These are phyloP conservation scores for Lodderomyces orthopsilosis DNA, from an alignment of 1,139 yeast species.

Conservation along the genomic window DNA sequence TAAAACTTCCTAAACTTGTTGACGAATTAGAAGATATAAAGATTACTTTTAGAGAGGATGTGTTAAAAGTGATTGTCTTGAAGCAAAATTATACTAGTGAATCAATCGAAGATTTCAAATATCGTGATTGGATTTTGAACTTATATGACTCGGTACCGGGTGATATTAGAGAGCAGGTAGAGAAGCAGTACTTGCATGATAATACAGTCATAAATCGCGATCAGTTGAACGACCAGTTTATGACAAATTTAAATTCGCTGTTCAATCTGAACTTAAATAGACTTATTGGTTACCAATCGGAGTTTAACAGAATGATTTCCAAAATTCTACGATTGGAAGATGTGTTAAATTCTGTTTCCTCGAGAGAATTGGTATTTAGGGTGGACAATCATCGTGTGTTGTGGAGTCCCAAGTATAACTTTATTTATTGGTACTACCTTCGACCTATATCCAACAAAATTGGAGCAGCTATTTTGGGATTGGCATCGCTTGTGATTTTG, in stretches of 20 bases:
- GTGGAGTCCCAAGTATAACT: constrained; percentile 25
- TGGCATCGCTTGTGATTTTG: constrained; percentile 50
- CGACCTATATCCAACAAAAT: constrained; percentile 47
- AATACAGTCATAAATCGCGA: constrained; percentile 28
- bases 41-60: constrained; percentile 61
- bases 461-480: constrained; percentile 36
- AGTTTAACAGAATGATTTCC: constrained; percentile 33
- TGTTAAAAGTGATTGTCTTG: constrained; percentile 57
- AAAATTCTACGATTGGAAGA: constrained; percentile 43
- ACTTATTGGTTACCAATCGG: constrained; percentile 42
- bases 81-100: constrained; percentile 34
- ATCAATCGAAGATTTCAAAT: constrained; percentile 29
- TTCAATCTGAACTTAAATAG: constrained; percentile 40
- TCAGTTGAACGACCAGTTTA: constrained; percentile 33
- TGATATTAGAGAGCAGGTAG: constrained; percentile 34
- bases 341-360: constrained; percentile 32
- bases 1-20: constrained; percentile 54
- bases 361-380: constrained; percentile 31
- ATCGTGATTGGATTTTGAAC: constrained; percentile 43
- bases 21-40: constrained; percentile 67
- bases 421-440: constrained; percentile 35
- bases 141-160: constrained; percentile 33
- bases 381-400: constrained; percentile 19
- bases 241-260: constrained; percentile 34
- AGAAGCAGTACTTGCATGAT: constrained; percentile 28